These are phyloP conservation scores for Diplodia intermedia DNA, from an alignment of 2,329 filamentous ascomycete species.

Conservation along the genomic window DNA sequence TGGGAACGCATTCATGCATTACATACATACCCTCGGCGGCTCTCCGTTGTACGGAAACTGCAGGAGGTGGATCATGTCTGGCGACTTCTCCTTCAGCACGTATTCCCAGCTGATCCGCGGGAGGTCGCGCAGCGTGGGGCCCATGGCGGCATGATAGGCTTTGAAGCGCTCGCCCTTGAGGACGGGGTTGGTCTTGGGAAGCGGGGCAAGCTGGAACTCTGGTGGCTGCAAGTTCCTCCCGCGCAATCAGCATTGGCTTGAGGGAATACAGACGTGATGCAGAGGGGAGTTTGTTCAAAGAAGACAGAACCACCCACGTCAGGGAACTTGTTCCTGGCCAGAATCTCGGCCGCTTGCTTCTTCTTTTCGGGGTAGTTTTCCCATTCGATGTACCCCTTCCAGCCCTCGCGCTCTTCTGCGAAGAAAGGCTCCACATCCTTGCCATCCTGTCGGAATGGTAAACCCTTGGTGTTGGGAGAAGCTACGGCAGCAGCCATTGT, in stretches of 20 bases:
- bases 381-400: constrained; percentile 70
- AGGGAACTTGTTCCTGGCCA: constrained; percentile 61
- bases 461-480: too few relatives aligned
- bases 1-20: too few relatives aligned
- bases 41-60: constrained; percentile 59
- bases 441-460: background rate
- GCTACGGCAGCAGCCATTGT: constrained; percentile 3
- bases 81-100: constrained; percentile 53
- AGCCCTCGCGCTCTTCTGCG: constrained; percentile 54
- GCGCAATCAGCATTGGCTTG: background rate
- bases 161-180: constrained; percentile 57
- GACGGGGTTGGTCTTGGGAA: constrained; percentile 54
- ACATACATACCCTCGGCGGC: constrained; percentile 40
- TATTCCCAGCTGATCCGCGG: constrained; percentile 63
- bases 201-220: constrained; percentile 52
- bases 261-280: background rate
- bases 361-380: constrained; percentile 74
- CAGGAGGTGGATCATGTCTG: constrained; percentile 57
- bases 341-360: constrained; percentile 62
- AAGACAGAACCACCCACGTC: constrained; percentile 38
- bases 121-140: constrained; percentile 49
- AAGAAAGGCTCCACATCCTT: constrained; percentile 40
- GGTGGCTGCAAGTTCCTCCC: constrained; percentile 42
- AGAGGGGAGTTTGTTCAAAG: background rate
- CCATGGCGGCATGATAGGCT: constrained; percentile 55